Evolutionary conservation across 176 grass and related monocot species (phyloP), one percentile per base, ranked within the genome.

Genomic region (Aegilops speltoides): DNA sequence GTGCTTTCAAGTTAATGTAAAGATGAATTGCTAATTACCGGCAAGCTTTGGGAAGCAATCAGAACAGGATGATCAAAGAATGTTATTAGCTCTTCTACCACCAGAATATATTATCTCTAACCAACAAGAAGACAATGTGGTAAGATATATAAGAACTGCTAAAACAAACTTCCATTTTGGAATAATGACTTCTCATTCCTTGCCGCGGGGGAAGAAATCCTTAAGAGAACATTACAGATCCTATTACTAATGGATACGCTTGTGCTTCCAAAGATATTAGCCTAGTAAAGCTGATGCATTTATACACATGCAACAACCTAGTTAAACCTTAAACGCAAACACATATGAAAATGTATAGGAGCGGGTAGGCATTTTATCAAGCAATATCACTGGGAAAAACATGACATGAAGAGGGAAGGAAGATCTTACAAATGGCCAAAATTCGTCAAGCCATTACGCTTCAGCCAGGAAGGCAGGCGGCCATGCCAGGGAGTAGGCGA

Each of bases 401-500:
- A 81, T 32, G 63, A 22, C 2, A 50, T 67, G 40, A 66, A 28
- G 40, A 81, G 62, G 37, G 63, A 67, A 50, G 1, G 43, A 76
- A 29, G 73, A 76, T 52, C 15, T 50, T 76, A 52, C 73, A 52
- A 46, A 50, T 76, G 25, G 25, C 23, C 22, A 0, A 16, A 71
- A 11, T 10, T 50, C 15, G 14, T 75, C 24, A 74, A 74, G 40
- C 24, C 72, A 20, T 76, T 76, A 76, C 73, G 73, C 28, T 54
- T 14, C 15, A 36, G 63, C 16, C 20, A 82, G 79, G 12, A 69
- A 82, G 19, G 79, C 64, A 23, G 79, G 79, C 3, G 64, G 79
- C 41, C 64, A 69, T 22, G 79, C 43, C 43, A 82, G 11, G 43
- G 14, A 10, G 46, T 82, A 82, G 28, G 79, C 28, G 28, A 10